Base-by-base conservation (phyloP, 2,329 filamentous ascomycete species). In the Venturia pyrina region DNA sequence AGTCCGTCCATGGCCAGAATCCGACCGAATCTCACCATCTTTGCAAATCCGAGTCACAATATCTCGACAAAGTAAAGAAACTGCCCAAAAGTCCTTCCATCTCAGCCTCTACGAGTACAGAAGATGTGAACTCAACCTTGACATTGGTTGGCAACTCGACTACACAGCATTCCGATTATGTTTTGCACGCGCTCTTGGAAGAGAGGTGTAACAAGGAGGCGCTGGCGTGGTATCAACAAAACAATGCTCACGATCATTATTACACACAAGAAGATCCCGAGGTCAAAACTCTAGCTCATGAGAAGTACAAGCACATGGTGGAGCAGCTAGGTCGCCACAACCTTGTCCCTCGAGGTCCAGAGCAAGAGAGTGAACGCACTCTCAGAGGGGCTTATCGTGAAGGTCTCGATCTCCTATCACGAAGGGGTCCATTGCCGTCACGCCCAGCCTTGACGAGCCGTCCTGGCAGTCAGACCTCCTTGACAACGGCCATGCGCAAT, bases 121-220 rank as follows among this genome's bases (percentile, higher is more conserved):
- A 48, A 41, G 46, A 41, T 63, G 65, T 66, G 3, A 34, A 50
- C 28, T 41, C 62, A 17, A 46, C 44, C 1, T 28, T 56, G 41
- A 32, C 17, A 17, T 11, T 64, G 1, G 32, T 13, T 37, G 62
- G 28, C 3, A 44, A 44, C 56, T n/a, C n/a, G 1, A 24, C 10
- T 4, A 15, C n/a, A 11, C 62, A 64, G 11, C 62, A 64, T 46
- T 24, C 37, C 56, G 32, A 65, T 15, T 57, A 43, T 17, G 68
- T 81, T 13, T 68, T 82, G 5, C 79, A 81, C 69, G 75, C 79
- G 1, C 68, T 82, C 28, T 71, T 82, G 1, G 79, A 81, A 69
- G 76, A 80, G 57, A 75, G 77, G 64, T 77, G 77, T 44, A 68
- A 77, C 11, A 72, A 71, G 37, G 73, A 79, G 62, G 77, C 77